Evolutionary conservation across 2,329 filamentous ascomycete genomes (phyloP), one percentile per base, ranked within the genome.

Genomic region (Ascosphaera apis): DNA sequence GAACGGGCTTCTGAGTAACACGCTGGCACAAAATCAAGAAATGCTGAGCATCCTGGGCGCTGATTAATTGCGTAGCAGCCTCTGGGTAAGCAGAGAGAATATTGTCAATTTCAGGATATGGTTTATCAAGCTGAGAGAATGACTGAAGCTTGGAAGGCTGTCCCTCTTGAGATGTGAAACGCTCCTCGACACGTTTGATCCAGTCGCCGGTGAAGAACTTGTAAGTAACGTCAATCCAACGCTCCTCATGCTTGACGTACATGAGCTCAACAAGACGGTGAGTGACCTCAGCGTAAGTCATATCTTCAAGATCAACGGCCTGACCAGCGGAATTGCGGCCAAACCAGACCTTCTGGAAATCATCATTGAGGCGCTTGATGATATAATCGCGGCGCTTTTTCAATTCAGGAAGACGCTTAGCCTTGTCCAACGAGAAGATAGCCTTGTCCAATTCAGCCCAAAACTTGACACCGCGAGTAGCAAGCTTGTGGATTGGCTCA

Each of bases 401-500:
- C 31, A 93, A 66, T 58, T 88, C 83, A 2, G 77, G 67, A 15
- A 92, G 65, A 31, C 83, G 76, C 66, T 93, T 92, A 51, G 86
- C 82, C 63, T 91, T 93, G 57, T 92, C 84, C 34, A 98, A 63
- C 51, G 73, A 78, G 65, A 98, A 98, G 49, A 98, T 95, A 61
- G 91, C 93, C 56, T 91, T 72, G 51, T 98, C 88, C 83, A 98
- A 92, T 61, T 98, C 91, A 35, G 83, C 76, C 88, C 88, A 98
- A 65, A 98, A 92, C 37, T 72, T 65, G 34, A 98, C 84, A 68
- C 88, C 88, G 40, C 91, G 78, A 34, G 88, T 98, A 12, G 88
- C 91, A 40, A 98, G 71, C 64, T 98, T 98, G 65, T 98, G 88
- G 42, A 98, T 98, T 4, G 88, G 91, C 65, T 98, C 88, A 33